phyloP scores from a whole-genome alignment of 208 protist genomes.

The Acanthamoeba sp. region DNA sequence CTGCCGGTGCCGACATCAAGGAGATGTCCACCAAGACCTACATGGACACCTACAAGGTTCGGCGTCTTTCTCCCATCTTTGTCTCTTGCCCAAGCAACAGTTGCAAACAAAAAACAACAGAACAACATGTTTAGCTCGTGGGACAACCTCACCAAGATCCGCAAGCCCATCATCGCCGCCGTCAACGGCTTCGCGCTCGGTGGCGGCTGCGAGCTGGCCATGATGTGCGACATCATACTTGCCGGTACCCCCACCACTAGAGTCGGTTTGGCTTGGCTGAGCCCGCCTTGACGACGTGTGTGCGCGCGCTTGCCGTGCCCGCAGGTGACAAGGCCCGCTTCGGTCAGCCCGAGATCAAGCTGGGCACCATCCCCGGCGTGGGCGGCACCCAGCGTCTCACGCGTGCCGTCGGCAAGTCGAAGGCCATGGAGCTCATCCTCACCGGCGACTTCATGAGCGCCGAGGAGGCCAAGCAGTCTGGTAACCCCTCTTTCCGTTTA shows the following conservation, averaged over 20 bases:
- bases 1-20: constrained; percentile 97
- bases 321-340: constrained; percentile 87
- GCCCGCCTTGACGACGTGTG: too few relatives aligned
- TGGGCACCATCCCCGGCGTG: constrained; percentile 89
- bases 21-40: constrained; percentile 92
- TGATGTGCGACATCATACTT: constrained; percentile 92
- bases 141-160: constrained; percentile 84
- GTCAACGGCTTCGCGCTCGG: constrained; percentile 92
- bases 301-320: too few relatives aligned
- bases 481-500: neutral
- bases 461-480: constrained; percentile 80
- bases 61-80: constrained; percentile 85
- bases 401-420: constrained; percentile 90
- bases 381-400: constrained; percentile 91
- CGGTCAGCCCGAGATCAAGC: constrained; percentile 92
- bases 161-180: constrained; percentile 92
- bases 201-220: constrained; percentile 92
- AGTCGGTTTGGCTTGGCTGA: too few relatives aligned
- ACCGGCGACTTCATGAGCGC: constrained; percentile 86
- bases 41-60: constrained; percentile 89
- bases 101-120: neutral
- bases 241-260: constrained; percentile 40
- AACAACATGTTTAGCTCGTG: constrained; percentile 91
- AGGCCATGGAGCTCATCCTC: constrained; percentile 91
- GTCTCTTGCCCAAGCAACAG: too few relatives aligned